phyloP scores from a whole-genome alignment of 108 stramenopile species.

The Epithemia pelagica region DNA sequence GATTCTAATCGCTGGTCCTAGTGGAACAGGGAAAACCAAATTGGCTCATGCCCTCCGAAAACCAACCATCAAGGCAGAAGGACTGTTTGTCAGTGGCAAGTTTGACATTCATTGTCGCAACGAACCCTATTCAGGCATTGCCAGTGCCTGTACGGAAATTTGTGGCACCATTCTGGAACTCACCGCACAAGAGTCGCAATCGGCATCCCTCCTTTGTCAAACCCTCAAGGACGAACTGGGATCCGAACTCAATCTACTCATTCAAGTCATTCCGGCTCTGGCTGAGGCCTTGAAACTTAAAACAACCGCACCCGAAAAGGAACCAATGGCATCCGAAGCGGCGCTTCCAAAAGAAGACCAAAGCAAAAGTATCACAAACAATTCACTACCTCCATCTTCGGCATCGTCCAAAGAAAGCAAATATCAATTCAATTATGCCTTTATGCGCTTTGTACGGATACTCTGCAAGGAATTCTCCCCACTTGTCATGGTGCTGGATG shows the following conservation, averaged over 20 bases:
- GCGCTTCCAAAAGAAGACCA: neutral
- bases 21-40: slow-evolving; percentile 8
- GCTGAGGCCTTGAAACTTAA: neutral
- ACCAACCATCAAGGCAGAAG: neutral
- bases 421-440: slow-evolving; percentile 10
- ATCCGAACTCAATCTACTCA: neutral
- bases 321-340: neutral
- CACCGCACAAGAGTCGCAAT: neutral
- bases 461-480: slow-evolving; percentile 4
- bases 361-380: neutral
- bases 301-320: neutral
- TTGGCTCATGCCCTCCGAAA: slow-evolving; percentile 5
- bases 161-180: neutral
- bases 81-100: slow-evolving; percentile 5
- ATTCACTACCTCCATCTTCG: neutral
- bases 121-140: slow-evolving; percentile 18
- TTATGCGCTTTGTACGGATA: slow-evolving; percentile 6
- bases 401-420: neutral
- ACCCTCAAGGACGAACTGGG: neutral
- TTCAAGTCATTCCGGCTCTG: neutral
- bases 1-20: slow-evolving; percentile 4
- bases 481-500: slow-evolving; percentile 32
- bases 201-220: neutral
- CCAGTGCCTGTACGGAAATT: slow-evolving; percentile 1
- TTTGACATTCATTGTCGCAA: slow-evolving; percentile 6